Evolutionary conservation across 805 yeast species (phyloP).

Genomic region (Yarrowia sp.): DNA sequence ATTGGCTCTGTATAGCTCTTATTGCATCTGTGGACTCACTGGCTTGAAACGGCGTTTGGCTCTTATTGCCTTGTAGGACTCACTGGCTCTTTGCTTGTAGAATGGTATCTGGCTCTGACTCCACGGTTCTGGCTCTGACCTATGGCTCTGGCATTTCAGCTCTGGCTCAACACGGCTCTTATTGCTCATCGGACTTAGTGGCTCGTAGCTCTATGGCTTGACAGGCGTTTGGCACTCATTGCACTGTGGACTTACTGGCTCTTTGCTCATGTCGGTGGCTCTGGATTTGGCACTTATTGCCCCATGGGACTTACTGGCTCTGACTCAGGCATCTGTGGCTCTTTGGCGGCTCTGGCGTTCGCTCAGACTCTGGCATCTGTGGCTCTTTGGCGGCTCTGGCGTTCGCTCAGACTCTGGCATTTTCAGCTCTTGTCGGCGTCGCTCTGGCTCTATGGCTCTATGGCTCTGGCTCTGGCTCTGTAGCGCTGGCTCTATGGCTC

Average conservation of each 20-base stretch:
- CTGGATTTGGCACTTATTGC: background rate
- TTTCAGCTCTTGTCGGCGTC: background rate
- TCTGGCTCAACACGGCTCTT: background rate
- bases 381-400: background rate
- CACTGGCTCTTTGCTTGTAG: background rate
- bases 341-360: background rate
- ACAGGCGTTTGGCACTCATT: too few species aligned
- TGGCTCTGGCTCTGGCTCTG: too few species aligned
- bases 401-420: background rate
- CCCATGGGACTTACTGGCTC: background rate
- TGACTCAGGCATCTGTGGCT: background rate
- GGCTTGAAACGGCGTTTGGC: background rate
- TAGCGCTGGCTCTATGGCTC: too few species aligned
- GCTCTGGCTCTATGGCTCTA: slow-evolving; percentile 10
- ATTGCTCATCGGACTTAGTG: background rate
- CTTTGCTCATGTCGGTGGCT: background rate
- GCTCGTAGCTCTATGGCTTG: too few species aligned
- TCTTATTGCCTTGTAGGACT: background rate
- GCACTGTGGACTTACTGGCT: too few species aligned
- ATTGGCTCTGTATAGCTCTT: background rate
- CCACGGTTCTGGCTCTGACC: background rate
- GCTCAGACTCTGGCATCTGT: background rate
- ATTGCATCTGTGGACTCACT: background rate
- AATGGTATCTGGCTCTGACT: background rate
- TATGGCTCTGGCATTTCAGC: background rate